phyloP scores from a whole-genome alignment of 495 filamentous ascomycete species.

The Neurospora discreta region DNA sequence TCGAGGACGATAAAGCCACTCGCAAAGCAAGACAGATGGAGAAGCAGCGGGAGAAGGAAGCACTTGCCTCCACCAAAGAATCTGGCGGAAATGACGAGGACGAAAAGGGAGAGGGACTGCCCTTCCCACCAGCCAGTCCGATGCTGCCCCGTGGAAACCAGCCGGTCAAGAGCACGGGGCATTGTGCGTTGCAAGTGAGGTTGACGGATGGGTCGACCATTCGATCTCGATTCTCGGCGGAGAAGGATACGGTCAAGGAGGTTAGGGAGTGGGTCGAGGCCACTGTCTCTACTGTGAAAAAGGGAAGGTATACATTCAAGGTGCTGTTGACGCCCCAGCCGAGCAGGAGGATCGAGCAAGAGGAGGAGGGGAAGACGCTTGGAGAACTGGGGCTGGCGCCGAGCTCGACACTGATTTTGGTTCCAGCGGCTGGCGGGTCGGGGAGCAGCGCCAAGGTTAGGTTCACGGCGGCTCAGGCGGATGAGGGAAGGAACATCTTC shows the following conservation, averaged over 20 bases:
- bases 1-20: constrained; percentile 58
- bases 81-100: not conserved
- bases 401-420: constrained; percentile 70
- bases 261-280: constrained; percentile 72
- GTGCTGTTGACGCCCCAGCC: constrained; percentile 71
- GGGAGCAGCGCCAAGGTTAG: not conserved
- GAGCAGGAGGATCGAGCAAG: constrained; percentile 56
- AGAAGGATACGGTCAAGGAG: constrained; percentile 50
- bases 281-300: constrained; percentile 11
- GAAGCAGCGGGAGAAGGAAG: constrained; percentile 29
- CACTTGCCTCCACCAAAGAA: not conserved
- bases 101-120: not conserved
- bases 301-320: constrained; percentile 58
- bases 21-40: constrained; percentile 42
- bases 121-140: constrained; percentile 11
- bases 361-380: constrained; percentile 62
- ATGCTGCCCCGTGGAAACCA: not conserved
- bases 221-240: constrained; percentile 54
- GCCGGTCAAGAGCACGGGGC: constrained; percentile 3
- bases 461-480: constrained; percentile 42
- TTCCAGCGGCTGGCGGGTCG: constrained; percentile 18
- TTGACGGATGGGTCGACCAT: constrained; percentile 77
- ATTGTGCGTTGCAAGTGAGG: constrained; percentile 66
- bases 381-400: constrained; percentile 59
- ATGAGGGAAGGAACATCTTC: constrained; percentile 29